Percentiles rank a stretch among this genome's conserved stretches.
Conservation (phyloP, 2,329 filamentous ascomycete species). For the Amauroascus niger region DNA sequence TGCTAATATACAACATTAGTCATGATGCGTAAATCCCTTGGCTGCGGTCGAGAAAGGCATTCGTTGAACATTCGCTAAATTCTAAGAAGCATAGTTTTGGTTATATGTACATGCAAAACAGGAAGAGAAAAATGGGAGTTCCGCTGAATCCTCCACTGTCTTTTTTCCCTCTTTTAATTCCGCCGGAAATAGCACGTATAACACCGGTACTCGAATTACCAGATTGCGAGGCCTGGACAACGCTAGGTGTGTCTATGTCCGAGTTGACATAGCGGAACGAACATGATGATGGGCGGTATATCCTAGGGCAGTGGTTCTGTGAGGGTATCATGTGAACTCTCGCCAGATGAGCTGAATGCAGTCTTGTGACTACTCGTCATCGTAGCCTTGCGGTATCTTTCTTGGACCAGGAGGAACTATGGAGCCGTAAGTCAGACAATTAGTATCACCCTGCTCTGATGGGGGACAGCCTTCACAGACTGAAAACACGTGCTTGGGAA, state of each 20-base stretch:
- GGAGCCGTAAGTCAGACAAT: slow-evolving; percentile 4
- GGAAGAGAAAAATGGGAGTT: not conserved
- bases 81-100: not conserved
- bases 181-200: no score
- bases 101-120: not conserved
- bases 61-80: slow-evolving; percentile 5
- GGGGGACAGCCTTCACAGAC: no score
- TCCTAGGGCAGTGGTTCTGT: no score
- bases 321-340: not conserved
- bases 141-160: not conserved
- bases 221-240: no score
- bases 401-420: slow-evolving; percentile 40
- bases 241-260: no score
- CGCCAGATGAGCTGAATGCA: not conserved
- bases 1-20: no score
- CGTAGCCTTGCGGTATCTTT: slow-evolving; percentile 39
- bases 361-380: slow-evolving; percentile 28
- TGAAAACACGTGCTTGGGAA: no score
- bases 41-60: not conserved
- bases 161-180: not conserved
- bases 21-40: not conserved
- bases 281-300: no score
- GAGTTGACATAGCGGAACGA: no score
- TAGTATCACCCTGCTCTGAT: not conserved
- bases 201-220: no score